phyloP scores from a whole-genome alignment of 352 stramenopile species.

The Globisporangium spinosum region DNA sequence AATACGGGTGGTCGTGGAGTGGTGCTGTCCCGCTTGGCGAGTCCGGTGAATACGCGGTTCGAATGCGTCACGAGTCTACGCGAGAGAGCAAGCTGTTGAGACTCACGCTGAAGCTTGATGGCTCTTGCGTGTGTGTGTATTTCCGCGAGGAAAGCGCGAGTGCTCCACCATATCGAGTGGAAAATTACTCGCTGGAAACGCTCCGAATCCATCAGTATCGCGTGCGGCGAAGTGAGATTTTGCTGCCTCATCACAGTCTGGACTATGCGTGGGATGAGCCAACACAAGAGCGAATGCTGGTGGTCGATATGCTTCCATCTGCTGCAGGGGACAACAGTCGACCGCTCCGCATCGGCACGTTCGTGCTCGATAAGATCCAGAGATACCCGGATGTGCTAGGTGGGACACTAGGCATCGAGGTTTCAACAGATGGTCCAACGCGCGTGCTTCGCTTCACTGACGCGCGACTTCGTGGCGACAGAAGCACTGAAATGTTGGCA shows the following conservation, averaged over 20 bases:
- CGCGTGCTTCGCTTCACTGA: constrained; percentile 86
- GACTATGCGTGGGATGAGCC: constrained; percentile 89
- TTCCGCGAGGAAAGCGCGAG: constrained; percentile 75
- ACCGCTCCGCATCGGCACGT: constrained; percentile 78
- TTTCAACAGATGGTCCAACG: constrained; percentile 82
- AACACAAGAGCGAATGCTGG: constrained; percentile 68
- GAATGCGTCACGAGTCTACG: constrained; percentile 81
- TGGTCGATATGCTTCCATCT: constrained; percentile 87
- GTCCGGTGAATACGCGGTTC: constrained; percentile 77
- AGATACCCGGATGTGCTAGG: constrained; percentile 70
- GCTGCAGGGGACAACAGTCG: constrained; percentile 84
- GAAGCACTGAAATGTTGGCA: constrained; percentile 20
- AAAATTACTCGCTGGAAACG: constrained; percentile 89
- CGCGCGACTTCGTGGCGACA: constrained; percentile 58
- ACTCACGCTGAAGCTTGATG: constrained; percentile 75
- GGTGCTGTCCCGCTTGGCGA: constrained; percentile 71
- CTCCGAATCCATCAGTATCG: constrained; percentile 81
- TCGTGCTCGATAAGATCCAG: constrained; percentile 80
- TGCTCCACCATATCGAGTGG: constrained; percentile 79
- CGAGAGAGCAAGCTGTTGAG: constrained; percentile 75
- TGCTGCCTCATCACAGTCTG: constrained; percentile 82
- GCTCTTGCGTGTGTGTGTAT: constrained; percentile 76
- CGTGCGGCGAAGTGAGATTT: constrained; percentile 78
- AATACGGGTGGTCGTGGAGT: constrained; percentile 83
- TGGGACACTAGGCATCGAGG: constrained; percentile 75